Base-by-base conservation (phyloP, 768 basidiomycete genomes). In the Leucogyrophana mollusca region DNA sequence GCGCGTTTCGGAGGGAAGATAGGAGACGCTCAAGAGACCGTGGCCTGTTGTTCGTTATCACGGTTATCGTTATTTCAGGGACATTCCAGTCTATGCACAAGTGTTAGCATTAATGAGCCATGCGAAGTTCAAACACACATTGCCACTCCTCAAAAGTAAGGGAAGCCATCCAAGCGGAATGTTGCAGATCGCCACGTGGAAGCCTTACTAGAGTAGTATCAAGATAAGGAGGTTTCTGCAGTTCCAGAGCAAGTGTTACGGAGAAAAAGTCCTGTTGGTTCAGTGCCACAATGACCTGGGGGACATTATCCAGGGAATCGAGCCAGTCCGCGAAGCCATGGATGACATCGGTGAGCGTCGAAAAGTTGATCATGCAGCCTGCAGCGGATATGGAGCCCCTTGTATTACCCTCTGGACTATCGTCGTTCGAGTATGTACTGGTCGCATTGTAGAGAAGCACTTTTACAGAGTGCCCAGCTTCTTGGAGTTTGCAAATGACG, bases 41-140 rank as follows among this genome's bases (percentile, higher is more conserved):
- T 8, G 90, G 83, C 24, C 91, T 77, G 56, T 87, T 73, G 54
- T 90, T 82, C 0, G 91, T 93, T 45, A 92, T 86, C 32, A 94
- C 74, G 43, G 76, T 80, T 34, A 93, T 65, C 20, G 87, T 85
- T 24, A 93, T 67, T 24, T 66, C 73, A 9, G 89, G 88, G 2
- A 65, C 59, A 52, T 90, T 74, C 89, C 90, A 94, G 58, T 82
- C 91, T 94, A 20, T 16, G 34, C 37, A 43, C 46, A 42, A 10
- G 23, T 20, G 38, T 39, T 34, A 47, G 66, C 54, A 27, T 52
- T 51, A 23, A 21, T 50, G 44, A 24, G 18, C 55, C 43, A 47
- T 52, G 39, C 45, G 51, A 45, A 51, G 52, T 13, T 34, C 4
- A 21, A 48, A 62, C 69, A 44, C 43, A 88, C 88, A 76, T 61